Evolutionary conservation across 2,329 filamentous ascomycete genomes (phyloP).

Genomic region (Colletotrichum eremochloae): DNA sequence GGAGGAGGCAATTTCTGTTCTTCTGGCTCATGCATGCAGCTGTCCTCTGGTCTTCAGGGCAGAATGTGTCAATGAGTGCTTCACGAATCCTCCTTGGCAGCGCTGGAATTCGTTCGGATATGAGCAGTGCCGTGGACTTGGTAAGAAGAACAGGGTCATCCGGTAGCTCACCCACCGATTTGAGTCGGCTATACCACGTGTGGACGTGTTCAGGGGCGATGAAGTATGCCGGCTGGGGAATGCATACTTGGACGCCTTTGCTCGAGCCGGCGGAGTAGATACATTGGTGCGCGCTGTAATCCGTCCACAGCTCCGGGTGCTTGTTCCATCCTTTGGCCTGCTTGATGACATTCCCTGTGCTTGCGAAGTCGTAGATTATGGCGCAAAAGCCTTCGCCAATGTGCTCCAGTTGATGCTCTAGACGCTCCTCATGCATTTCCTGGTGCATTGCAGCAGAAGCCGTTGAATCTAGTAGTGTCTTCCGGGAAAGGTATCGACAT

Average conservation of each 20-base stretch:
- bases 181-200: neutral
- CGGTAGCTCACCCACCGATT: neutral
- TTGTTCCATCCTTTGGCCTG: conserved; percentile 1
- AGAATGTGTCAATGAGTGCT: neutral
- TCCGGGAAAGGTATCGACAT: neutral
- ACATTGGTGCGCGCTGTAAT: neutral
- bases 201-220: neutral
- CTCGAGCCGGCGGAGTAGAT: neutral
- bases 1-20: conserved; percentile 24
- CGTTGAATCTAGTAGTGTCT: neutral
- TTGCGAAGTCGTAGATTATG: neutral
- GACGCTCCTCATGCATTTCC: neutral
- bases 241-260: neutral
- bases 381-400: conserved; percentile 6
- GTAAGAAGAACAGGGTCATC: neutral
- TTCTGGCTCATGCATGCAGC: neutral
- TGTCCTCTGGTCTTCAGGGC: neutral
- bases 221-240: neutral
- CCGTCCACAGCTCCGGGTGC: neutral
- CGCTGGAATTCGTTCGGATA: neutral
- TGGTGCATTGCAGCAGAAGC: neutral
- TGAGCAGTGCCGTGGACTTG: neutral
- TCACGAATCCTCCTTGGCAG: neutral
- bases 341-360: neutral
- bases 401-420: neutral